A percentile compares a stretch with the other conserved stretches of the same genome.
Evolutionary conservation across 345 rosid genomes (phyloP).

Genomic region (Aquilaria sinensis): DNA sequence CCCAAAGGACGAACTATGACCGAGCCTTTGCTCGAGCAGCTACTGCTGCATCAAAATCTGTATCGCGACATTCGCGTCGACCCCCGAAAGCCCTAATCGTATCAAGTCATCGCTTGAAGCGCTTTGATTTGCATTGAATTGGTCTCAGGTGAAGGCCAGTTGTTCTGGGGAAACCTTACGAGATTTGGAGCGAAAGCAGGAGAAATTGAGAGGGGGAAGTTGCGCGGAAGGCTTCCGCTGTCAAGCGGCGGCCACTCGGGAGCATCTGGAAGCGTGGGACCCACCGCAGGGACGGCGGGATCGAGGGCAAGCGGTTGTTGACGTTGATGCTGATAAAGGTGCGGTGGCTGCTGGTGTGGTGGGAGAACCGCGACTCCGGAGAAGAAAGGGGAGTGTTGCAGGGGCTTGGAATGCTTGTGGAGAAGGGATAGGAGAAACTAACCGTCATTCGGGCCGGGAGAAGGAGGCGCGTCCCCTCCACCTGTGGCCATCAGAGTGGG

Average conservation of each 20-base stretch:
- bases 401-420: conserved; percentile 27
- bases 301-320: conserved; percentile 34
- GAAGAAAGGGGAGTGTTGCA: conserved; percentile 14
- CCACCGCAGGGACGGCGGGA: conserved; percentile 87
- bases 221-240: conserved; percentile 36
- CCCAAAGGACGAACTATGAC: conserved; percentile 56
- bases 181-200: conserved; percentile 38
- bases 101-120: conserved; percentile 33
- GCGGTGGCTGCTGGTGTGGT: conserved; percentile 2
- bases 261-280: conserved; percentile 39
- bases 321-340: conserved; percentile 6
- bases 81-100: conserved; percentile 37
- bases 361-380: conserved; percentile 4
- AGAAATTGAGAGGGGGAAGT: conserved; percentile 29
- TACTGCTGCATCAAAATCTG: conserved; percentile 31
- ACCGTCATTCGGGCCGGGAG: conserved; percentile 51
- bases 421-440: conserved; percentile 76
- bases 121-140: conserved; percentile 29
- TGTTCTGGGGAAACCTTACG: conserved; percentile 47
- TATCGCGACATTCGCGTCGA: conserved; percentile 16
- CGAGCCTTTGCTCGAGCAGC: conserved; percentile 35
- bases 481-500: conserved; percentile 43
- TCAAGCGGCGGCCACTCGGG: conserved; percentile 32
- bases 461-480: conserved; percentile 45
- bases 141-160: conserved; percentile 23